Evolutionary conservation across 768 basidiomycete genomes (phyloP).

Genomic region (Agrocybe pediades): DNA sequence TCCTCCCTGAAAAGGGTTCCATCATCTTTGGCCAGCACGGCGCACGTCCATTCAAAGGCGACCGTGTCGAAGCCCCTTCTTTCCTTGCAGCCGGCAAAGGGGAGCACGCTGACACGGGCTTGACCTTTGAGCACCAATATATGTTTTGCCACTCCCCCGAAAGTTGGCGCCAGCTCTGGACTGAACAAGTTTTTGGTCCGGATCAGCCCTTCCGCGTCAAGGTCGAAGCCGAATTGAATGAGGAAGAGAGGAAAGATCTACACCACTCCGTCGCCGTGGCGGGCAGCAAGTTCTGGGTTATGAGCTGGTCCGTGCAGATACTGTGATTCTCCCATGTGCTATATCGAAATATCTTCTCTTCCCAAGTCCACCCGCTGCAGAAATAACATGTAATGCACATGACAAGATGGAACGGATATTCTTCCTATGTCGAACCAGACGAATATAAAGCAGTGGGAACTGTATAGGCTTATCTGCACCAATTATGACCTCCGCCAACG

Average conservation of each 20-base stretch:
- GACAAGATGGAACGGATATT: too few relatives aligned
- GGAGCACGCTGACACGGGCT: neutral
- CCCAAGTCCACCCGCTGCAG: too few relatives aligned
- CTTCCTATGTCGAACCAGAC: too few relatives aligned
- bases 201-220: conserved; percentile 11
- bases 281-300: conserved; percentile 8
- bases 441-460: too few relatives aligned
- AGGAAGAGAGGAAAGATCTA: conserved; percentile 4
- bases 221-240: conserved; percentile 14
- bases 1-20: conserved; percentile 33
- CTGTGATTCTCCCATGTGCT: neutral
- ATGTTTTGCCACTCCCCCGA: conserved; percentile 43
- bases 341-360: too few relatives aligned
- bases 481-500: neutral
- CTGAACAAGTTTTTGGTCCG: conserved; percentile 31
- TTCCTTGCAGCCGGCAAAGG: neutral
- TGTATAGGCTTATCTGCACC: too few relatives aligned
- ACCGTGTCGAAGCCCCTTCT: neutral
- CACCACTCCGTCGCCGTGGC: neutral
- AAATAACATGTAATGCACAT: too few relatives aligned
- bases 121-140: too few relatives aligned
- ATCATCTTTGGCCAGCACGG: conserved; percentile 40
- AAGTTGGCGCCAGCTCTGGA: conserved; percentile 38
- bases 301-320: conserved; percentile 16
- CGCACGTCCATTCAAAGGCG: conserved; percentile 33